Base-by-base conservation (phyloP, 495 filamentous ascomycete species). In the Aspergillus saccharolyticus region DNA sequence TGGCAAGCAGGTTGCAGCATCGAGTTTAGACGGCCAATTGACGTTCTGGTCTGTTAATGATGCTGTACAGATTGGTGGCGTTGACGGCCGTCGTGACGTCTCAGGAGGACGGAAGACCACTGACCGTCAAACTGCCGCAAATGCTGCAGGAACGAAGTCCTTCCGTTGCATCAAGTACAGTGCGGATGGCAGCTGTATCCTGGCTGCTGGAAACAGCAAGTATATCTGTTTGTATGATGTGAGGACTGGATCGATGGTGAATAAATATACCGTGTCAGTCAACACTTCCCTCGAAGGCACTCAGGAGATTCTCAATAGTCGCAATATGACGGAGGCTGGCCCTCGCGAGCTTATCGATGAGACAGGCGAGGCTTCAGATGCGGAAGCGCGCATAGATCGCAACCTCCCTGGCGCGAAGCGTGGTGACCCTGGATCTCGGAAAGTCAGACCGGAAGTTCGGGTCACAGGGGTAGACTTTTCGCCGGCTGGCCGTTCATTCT, bases 161-260 rank as follows among this genome's bases (percentile, higher is more conserved):
- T 98, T 96, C 76, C 89, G 80, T 65, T 88, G 86, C 52, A 85
- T 98, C 59, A 83, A 83, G 43, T 98, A 97, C 74, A 94, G 89
- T 62, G 85, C 90, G 1, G 94, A 98, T 64, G 95, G 94, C 43
- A 86, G 83, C 54, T 97, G 92, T 68, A 78, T 97, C 20, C 77
- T 98, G 43, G 93, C 91, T 0, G 91, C 81, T 49, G 94, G 94
- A 6, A 96, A 91, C 72, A 96, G 90, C 83, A 98, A 97, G 74
- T 96, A 90, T 66, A 96, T 98, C 25, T 97, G 95, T 66, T 76
- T 98, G 53, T 98, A 98, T 70, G 91, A 94, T 50, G 89, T 94
- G 20, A 80, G 81, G 44, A 93, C 91, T 4, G 90, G 91, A 64
- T 89, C 89, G 3, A 76, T 98, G n/a, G 74, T 96, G 54, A 96